phyloP scores from a whole-genome alignment of 495 filamentous ascomycete species.

The Lophiostoma macrostomum region DNA sequence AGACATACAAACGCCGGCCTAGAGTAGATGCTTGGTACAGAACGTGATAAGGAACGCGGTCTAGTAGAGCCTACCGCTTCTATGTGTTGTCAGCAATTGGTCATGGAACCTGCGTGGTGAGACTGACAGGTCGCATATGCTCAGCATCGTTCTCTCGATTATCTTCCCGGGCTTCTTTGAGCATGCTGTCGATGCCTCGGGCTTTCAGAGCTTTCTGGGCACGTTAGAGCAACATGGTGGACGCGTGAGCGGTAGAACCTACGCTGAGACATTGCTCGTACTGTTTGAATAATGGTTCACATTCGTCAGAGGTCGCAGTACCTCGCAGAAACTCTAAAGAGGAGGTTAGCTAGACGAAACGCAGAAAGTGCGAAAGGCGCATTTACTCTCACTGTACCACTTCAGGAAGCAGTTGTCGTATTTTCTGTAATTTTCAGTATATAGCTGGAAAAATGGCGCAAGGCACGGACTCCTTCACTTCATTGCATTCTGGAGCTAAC shows the following conservation, averaged over 20 bases:
- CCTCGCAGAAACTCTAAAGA: conserved; percentile 77
- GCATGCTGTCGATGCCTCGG: conserved; percentile 77
- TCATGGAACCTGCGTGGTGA: not conserved
- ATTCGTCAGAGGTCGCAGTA: conserved; percentile 76
- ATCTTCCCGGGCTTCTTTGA: conserved; percentile 79
- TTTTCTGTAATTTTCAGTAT: conserved; percentile 42
- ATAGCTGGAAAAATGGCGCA: not conserved
- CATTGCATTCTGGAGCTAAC: conserved; percentile 65
- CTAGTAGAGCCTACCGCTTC: conserved; percentile 13
- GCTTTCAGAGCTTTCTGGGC: conserved; percentile 81
- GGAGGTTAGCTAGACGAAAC: conserved; percentile 22
- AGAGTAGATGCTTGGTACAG: too few relatives aligned
- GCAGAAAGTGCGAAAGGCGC: not conserved
- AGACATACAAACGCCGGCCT: too few relatives aligned
- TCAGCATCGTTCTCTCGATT: conserved; percentile 76
- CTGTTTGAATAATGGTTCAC: conserved; percentile 74
- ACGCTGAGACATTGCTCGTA: conserved; percentile 80
- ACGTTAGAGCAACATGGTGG: too few relatives aligned
- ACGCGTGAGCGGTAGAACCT: conserved; percentile 50
- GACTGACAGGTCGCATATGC: conserved; percentile 50
- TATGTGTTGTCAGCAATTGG: not conserved
- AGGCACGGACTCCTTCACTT: conserved; percentile 75
- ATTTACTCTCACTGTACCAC: conserved; percentile 93
- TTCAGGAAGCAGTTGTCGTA: conserved; percentile 93
- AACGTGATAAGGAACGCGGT: too few relatives aligned